phyloP scores from a whole-genome alignment of 163 green algal genomes.

The Volvox carteri region DNA sequence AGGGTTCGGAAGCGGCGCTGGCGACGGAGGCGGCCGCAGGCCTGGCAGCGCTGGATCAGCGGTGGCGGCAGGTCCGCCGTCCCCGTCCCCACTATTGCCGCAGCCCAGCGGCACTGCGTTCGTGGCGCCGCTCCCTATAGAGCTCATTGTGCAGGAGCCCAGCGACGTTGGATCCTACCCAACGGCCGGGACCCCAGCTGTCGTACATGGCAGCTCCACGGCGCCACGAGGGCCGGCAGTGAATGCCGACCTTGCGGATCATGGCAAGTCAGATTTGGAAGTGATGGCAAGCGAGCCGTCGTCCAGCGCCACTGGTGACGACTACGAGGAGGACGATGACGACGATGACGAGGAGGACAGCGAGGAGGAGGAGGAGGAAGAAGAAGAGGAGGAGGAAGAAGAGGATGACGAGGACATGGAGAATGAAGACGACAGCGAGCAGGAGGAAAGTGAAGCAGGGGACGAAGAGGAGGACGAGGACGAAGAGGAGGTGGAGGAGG shows the following conservation, averaged over 20 bases:
- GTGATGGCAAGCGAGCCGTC: neutral
- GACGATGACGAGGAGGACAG: constrained; percentile 5
- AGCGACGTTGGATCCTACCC: neutral
- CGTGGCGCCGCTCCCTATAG: neutral
- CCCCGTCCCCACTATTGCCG: neutral
- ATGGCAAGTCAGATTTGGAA: neutral
- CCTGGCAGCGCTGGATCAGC: neutral
- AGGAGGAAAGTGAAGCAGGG: neutral
- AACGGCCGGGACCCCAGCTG: neutral
- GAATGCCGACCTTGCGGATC: neutral
- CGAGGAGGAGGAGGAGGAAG: neutral
- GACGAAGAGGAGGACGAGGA: constrained; percentile 1
- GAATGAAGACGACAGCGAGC: neutral
- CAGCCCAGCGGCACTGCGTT: neutral
- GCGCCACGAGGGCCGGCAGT: neutral
- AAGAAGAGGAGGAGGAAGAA: constrained; percentile 21
- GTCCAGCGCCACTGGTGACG: neutral
- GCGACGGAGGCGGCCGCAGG: neutral
- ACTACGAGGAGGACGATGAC: neutral
- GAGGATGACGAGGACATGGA: neutral
- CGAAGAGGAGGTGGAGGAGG: neutral
- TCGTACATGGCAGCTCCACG: neutral
- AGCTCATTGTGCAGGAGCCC: neutral
- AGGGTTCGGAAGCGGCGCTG: too few species aligned
- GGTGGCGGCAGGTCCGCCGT: neutral